Percentiles rank a stretch among this genome's conserved stretches.
Evolutionary conservation across 2,329 filamentous ascomycete species (phyloP).

Genomic region (Fusarium staphyleae): DNA sequence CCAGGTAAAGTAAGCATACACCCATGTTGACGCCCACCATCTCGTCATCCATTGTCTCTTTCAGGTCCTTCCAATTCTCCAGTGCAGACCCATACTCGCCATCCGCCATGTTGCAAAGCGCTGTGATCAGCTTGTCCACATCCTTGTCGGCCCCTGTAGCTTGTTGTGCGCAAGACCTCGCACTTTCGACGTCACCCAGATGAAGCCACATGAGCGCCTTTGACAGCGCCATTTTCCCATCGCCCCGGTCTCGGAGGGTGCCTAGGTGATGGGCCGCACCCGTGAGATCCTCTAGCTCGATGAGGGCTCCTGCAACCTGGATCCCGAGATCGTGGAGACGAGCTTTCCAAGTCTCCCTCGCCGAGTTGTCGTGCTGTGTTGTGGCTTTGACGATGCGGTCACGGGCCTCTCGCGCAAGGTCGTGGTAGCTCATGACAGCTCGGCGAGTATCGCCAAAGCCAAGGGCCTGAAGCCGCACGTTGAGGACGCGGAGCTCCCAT

Average conservation of each 20-base stretch:
- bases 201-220: constrained; percentile 77
- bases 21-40: constrained; percentile 84
- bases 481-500: constrained; percentile 85
- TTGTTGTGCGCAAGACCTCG: constrained; percentile 60
- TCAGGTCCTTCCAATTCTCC: constrained; percentile 63
- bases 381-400: constrained; percentile 60
- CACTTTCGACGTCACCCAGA: constrained; percentile 77
- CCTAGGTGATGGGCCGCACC: constrained; percentile 78
- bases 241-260: constrained; percentile 56
- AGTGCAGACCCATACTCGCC: constrained; percentile 73
- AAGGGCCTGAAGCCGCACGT: constrained; percentile 83
- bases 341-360: constrained; percentile 71
- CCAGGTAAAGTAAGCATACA: constrained; percentile 83
- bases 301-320: constrained; percentile 68
- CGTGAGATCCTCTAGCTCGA: constrained; percentile 88
- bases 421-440: constrained; percentile 89
- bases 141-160: constrained; percentile 42
- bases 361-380: constrained; percentile 57
- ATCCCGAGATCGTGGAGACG: constrained; percentile 79
- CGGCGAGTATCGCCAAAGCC: constrained; percentile 85
- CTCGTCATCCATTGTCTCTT: constrained; percentile 59
- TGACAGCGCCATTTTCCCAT: constrained; percentile 54
- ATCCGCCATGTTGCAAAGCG: constrained; percentile 80
- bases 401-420: constrained; percentile 81
- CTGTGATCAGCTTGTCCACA: constrained; percentile 62